phyloP scores from a whole-genome alignment of 495 filamentous ascomycete genomes.

The Diplogelasinospora grovesii region DNA sequence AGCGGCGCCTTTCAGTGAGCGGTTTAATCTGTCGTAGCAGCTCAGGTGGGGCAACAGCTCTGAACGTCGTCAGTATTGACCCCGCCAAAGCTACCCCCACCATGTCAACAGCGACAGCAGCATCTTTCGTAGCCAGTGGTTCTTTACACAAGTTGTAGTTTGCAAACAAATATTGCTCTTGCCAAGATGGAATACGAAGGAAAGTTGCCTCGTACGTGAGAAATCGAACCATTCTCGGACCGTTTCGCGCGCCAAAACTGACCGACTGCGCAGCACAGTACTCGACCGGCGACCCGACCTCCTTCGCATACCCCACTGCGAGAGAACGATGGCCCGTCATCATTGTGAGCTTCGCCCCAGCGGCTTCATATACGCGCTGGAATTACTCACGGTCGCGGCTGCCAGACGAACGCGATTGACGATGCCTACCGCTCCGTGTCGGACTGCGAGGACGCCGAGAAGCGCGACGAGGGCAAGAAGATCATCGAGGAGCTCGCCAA shows the following conservation, averaged over 20 bases:
- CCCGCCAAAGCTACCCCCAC: no score
- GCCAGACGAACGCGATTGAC: conserved; percentile 90
- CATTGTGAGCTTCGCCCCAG: conserved; percentile 48
- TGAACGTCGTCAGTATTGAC: no score
- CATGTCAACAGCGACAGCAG: no score
- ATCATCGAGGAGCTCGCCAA: conserved; percentile 74
- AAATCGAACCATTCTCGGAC: background rate
- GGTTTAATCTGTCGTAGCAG: no score
- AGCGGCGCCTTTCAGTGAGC: no score
- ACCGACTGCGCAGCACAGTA: conserved; percentile 54
- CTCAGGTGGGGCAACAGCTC: no score
- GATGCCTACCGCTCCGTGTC: conserved; percentile 76
- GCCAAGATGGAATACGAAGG: conserved; percentile 55
- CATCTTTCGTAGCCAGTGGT: no score
- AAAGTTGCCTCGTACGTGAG: no score
- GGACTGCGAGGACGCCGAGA: conserved; percentile 52
- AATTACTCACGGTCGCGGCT: conserved; percentile 4
- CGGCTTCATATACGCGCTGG: background rate
- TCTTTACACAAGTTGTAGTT: no score
- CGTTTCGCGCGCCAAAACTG: background rate
- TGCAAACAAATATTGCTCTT: background rate
- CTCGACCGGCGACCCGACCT: conserved; percentile 70
- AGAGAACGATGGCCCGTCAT: conserved; percentile 90
- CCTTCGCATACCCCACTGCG: conserved; percentile 79
- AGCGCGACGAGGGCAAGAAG: conserved; percentile 71